These are phyloP conservation scores for Kitagawia praeruptora DNA, from an alignment of 129 eudicot species.

Conservation along the genomic window DNA sequence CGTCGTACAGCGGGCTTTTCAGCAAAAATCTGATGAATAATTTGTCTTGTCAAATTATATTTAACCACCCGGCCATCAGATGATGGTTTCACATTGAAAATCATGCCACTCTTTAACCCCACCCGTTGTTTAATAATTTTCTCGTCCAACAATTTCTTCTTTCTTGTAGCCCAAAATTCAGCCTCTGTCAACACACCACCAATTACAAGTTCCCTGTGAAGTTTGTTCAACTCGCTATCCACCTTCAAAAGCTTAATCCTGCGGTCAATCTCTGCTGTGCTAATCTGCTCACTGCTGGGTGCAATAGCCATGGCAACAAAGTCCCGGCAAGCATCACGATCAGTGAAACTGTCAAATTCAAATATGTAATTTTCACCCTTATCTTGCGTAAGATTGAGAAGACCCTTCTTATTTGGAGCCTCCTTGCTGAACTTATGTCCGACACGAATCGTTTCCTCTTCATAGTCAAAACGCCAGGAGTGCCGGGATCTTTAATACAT, in stretches of 20 bases:
- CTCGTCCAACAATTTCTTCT: slow-evolving; percentile 84
- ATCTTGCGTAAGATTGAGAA: slow-evolving; percentile 64
- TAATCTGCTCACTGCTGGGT: too few species aligned
- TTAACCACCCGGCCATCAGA: slow-evolving; percentile 99
- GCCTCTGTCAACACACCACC: too few species aligned
- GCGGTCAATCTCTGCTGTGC: too few species aligned
- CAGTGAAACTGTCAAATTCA: slow-evolving; percentile 66
- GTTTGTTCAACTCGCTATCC: too few species aligned
- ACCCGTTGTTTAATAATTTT: slow-evolving; percentile 57
- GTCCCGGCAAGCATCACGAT: too few species aligned
- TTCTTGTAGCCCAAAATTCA: slow-evolving; percentile 98
- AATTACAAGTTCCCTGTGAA: too few species aligned
- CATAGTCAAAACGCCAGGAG: slow-evolving; percentile 64
- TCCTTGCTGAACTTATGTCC: slow-evolving; percentile 81
- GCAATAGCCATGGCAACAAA: too few species aligned
- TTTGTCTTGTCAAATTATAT: slow-evolving; percentile 85
- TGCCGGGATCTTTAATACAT: slow-evolving; percentile 60
- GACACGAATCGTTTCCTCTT: slow-evolving; percentile 45
- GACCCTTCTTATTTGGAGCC: slow-evolving; percentile 46
- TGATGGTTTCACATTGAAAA: slow-evolving; percentile 65
- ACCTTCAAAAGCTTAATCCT: too few species aligned
- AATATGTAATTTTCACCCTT: slow-evolving; percentile 61
- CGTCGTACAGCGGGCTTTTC: slow-evolving; percentile 97
- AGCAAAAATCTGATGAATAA: slow-evolving; percentile 99
- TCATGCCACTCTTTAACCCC: slow-evolving; percentile 90